These are phyloP conservation scores for Calonectria multiphialidica DNA, from an alignment of 2,329 filamentous ascomycete genomes.

Conservation along the genomic window DNA sequence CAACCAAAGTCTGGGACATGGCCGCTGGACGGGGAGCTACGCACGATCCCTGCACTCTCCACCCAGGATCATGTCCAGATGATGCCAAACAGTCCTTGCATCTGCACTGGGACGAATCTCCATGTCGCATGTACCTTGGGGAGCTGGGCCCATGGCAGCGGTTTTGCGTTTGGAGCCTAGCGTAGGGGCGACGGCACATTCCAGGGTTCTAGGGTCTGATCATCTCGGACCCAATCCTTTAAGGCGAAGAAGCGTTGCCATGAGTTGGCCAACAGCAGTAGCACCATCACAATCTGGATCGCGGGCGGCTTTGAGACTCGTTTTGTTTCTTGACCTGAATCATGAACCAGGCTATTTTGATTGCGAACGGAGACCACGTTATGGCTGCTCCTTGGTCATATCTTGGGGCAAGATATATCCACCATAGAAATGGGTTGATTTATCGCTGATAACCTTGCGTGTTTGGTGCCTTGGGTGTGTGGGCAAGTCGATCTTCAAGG, in stretches of 20 bases:
- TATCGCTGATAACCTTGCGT: not conserved
- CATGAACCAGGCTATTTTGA: not conserved
- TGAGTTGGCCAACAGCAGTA: constrained; percentile 10
- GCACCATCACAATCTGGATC: constrained; percentile 15
- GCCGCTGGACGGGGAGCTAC: constrained; percentile 27
- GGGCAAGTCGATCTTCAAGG: not conserved
- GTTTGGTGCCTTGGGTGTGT: not conserved
- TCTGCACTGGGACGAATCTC: constrained; percentile 33
- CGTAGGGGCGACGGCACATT: constrained; percentile 32
- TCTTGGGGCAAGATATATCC: not conserved
- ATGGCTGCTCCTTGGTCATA: not conserved
- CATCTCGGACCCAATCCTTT: constrained; percentile 35
- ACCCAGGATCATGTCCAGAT: constrained; percentile 34
- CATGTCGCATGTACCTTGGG: constrained; percentile 22
- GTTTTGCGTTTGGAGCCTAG: constrained; percentile 42
- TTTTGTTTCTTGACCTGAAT: constrained; percentile 5
- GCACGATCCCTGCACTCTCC: constrained; percentile 27
- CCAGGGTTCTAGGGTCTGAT: constrained; percentile 41
- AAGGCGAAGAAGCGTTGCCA: constrained; percentile 17
- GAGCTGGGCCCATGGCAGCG: constrained; percentile 43
- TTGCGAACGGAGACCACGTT: not conserved
- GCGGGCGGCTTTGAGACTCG: not conserved
- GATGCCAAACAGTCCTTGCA: constrained; percentile 37
- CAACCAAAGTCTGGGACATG: constrained; percentile 27
- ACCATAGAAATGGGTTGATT: not conserved